Base-by-base conservation (phyloP, 495 filamentous ascomycete species). In the Podospora tetraspora region DNA sequence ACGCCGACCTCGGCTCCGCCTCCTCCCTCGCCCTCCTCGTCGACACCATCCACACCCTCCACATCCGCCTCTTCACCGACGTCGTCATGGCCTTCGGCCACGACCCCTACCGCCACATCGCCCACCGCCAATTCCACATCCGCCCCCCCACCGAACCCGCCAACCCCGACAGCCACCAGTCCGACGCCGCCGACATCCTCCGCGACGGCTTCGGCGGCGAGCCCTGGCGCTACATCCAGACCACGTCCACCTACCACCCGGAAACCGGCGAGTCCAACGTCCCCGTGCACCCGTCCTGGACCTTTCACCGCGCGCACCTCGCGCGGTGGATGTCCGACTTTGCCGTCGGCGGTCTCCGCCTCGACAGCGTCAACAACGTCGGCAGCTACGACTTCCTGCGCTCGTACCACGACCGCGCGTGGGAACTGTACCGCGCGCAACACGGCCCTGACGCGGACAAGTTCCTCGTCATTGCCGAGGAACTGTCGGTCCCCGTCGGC, bases 281-380 rank as follows among this genome's bases (percentile, higher is more conserved):
- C 9, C 27, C 25, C 1, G 64, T 77, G 5, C 66, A 75, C 58
- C 77, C 77, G 1, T 67, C 71, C 16, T 75, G 73, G 75, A 61
- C 61, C 1, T 77, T 77, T 63, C 77, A 76, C 57, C 68, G 70
- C 37, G 64, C 59, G 2, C 75, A 77, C 59, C 68, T 76, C 8
- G 67, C 73, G 16, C 66, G 73, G 0, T 79, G 77, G 76, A 79
- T 79, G 77, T 32, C 62, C 4, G 71, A 74, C 57, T 79, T 76
- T 52, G 72, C 68, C 19, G 71, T 78, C n/a, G 70, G 57, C 57
- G 76, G 76, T 0, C 72, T 78, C 21, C 71, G 76, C 2, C 71
- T 78, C 2, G 76, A 78, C 63, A 74, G 71, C 66, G 67, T 77
- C 29, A 76, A 77, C 70, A 78, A 78, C 61, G 67, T 76, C 7